Evolutionary conservation across 441 rosid species (phyloP), one percentile per base, ranked within the genome.

Genomic region (Gossypium davidsonii): DNA sequence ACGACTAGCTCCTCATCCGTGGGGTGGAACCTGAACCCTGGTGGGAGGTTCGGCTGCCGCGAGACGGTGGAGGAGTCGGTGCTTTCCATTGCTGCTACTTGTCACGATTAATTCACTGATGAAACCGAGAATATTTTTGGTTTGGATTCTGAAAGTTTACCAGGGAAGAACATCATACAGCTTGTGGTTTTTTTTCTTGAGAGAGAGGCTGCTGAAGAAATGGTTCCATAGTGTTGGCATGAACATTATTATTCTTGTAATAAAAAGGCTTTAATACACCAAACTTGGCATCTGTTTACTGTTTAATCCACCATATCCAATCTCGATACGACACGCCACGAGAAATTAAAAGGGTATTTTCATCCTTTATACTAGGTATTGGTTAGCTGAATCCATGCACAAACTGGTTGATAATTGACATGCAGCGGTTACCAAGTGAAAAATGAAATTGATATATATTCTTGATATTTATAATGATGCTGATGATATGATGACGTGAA

Each of bases 21-120:
- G 21, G 95, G 95, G 23, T 90, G 95, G 79, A 90, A 90, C 37
- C 95, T 79, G 85, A 91, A 91, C 0, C 97, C 97, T 3, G 97
- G 97, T 0, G 97, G 97, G 11, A 91, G 91, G 61, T 85, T 85
- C 1, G 91, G 93, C 59, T 86, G 92, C 21, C 14, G 51, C 28
- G 28, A 56, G 60, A 56, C 25, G 28, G 60, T 21, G 6, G 60
- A 56, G 4, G 60, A 56, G 28, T 56, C 26, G 5, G n/a, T 56
- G 60, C 60, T 56, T 20, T 56, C 60, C 60, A 56, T 56, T 9
- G 6, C 5, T 56, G 60, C 28, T 4, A 56, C 28, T 56, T 56
- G 10, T 18, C 9, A 56, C 25, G 14, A 8, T 20, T 20, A 21
- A 56, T 56, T 56, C 60, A 3, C 28, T 20, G 28, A 1, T 1